phyloP scores from a whole-genome alignment of 75 land plant species.

The Sequoiadendron giganteum region DNA sequence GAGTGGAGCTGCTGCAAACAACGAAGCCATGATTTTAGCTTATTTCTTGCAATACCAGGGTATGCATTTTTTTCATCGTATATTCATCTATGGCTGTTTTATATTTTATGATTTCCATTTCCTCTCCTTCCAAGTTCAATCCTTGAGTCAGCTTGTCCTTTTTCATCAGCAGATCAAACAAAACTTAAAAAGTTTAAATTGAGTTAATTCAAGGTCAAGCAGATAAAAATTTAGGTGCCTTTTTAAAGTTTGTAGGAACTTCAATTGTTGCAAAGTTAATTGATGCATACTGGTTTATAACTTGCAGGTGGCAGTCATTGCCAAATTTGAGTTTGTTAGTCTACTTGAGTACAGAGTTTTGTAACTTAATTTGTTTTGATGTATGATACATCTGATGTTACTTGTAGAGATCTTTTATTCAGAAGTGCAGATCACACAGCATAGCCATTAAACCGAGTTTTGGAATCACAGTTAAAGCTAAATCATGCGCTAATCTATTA shows the following conservation, averaged over 20 bases:
- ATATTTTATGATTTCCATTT: slow-evolving; percentile 5
- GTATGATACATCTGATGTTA: not conserved
- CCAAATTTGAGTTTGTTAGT: not conserved
- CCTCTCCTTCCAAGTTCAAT: not conserved
- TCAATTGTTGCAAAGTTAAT: not conserved
- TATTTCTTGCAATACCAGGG: slow-evolving; percentile 92
- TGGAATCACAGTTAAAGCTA: not conserved
- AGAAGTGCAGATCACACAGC: not conserved
- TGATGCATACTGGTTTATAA: not conserved
- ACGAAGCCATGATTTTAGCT: slow-evolving; percentile 93
- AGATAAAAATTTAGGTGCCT: not conserved
- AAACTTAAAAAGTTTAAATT: not conserved
- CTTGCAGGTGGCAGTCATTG: not conserved
- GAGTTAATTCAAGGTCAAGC: not conserved
- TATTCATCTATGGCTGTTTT: not conserved
- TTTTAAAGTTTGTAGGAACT: not conserved
- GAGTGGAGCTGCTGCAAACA: slow-evolving; percentile 99
- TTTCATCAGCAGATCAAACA: not conserved
- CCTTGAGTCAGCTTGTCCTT: not conserved
- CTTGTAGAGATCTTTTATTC: not conserved
- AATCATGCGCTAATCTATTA: not conserved
- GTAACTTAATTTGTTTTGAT: not conserved
- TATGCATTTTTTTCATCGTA: slow-evolving; percentile 19
- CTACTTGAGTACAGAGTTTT: not conserved
- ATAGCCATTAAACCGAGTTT: not conserved